Evolutionary conservation across 208 protist genomes (phyloP).

Genomic region (Leishmania arabica): DNA sequence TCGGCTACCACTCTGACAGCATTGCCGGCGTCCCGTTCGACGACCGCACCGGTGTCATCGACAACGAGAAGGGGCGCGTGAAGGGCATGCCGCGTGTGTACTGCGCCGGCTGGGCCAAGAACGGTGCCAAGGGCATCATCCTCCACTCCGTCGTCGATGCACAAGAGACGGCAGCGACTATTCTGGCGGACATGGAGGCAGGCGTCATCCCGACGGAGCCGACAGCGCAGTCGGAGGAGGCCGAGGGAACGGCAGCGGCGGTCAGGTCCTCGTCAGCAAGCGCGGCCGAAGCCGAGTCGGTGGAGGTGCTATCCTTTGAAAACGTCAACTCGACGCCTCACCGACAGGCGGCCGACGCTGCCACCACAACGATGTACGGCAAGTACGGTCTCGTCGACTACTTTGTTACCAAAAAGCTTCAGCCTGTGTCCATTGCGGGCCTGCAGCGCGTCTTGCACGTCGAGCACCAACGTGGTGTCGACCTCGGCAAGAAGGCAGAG

Average conservation of each 20-base stretch:
- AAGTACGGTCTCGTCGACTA: slow-evolving; percentile 89
- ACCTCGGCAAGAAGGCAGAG: slow-evolving; percentile 83
- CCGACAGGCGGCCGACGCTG: background rate
- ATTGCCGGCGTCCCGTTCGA: slow-evolving; percentile 84
- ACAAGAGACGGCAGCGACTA: slow-evolving; percentile 63
- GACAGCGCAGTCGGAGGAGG: slow-evolving; percentile 19
- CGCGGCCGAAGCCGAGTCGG: background rate
- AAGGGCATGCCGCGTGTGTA: slow-evolving; percentile 80
- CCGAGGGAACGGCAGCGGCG: background rate
- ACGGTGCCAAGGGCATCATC: slow-evolving; percentile 91
- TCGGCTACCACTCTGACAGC: slow-evolving; percentile 69
- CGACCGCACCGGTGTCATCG: slow-evolving; percentile 60
- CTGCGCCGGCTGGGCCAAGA: slow-evolving; percentile 92
- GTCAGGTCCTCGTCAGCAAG: background rate
- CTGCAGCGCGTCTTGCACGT: slow-evolving; percentile 84
- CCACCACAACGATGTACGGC: slow-evolving; percentile 54
- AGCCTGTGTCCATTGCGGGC: slow-evolving; percentile 81
- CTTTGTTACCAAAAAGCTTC: slow-evolving; percentile 74
- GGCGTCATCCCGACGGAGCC: slow-evolving; percentile 44
- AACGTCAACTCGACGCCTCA: background rate
- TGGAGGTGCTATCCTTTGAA: background rate
- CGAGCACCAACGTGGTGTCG: slow-evolving; percentile 79
- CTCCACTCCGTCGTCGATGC: slow-evolving; percentile 79
- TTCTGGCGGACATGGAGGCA: slow-evolving; percentile 66
- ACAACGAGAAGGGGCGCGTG: slow-evolving; percentile 70